phyloP scores from a whole-genome alignment of 1,284 basidiomycete species.

The Phellopilus nigrolimitatus region DNA sequence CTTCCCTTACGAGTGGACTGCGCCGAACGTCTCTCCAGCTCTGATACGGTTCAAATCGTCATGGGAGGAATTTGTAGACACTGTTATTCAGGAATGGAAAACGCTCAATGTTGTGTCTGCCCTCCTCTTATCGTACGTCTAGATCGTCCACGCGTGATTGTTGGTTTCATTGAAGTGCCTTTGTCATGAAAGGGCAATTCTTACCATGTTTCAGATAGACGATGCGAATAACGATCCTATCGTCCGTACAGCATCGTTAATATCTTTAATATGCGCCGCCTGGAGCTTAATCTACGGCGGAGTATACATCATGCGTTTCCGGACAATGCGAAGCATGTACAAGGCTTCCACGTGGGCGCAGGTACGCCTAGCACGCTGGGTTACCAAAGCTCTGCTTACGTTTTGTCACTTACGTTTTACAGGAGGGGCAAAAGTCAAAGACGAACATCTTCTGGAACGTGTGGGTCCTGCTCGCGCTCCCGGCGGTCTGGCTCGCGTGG shows the following conservation, averaged over 20 bases:
- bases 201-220: constrained; percentile 68
- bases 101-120: constrained; percentile 42
- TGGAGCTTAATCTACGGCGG: constrained; percentile 75
- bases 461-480: constrained; percentile 73
- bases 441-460: constrained; percentile 74
- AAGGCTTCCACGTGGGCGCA: constrained; percentile 74
- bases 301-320: constrained; percentile 71
- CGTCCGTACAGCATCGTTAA: constrained; percentile 58
- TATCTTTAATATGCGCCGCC: constrained; percentile 63
- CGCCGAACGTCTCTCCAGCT: constrained; percentile 17
- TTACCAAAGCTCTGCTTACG: neutral
- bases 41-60: constrained; percentile 24
- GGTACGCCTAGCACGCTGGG: no score
- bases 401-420: constrained; percentile 11
- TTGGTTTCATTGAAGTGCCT: neutral
- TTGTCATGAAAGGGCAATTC: constrained; percentile 48
- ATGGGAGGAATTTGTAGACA: constrained; percentile 43
- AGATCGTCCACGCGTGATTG: neutral
- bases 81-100: constrained; percentile 42
- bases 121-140: constrained; percentile 28
- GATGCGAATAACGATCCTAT: constrained; percentile 57
- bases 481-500: constrained; percentile 73
- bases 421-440: constrained; percentile 65
- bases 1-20: constrained; percentile 13
- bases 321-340: constrained; percentile 75